Base-by-base conservation (phyloP, 768 basidiomycete genomes). In the Neoboletus magnificus region DNA sequence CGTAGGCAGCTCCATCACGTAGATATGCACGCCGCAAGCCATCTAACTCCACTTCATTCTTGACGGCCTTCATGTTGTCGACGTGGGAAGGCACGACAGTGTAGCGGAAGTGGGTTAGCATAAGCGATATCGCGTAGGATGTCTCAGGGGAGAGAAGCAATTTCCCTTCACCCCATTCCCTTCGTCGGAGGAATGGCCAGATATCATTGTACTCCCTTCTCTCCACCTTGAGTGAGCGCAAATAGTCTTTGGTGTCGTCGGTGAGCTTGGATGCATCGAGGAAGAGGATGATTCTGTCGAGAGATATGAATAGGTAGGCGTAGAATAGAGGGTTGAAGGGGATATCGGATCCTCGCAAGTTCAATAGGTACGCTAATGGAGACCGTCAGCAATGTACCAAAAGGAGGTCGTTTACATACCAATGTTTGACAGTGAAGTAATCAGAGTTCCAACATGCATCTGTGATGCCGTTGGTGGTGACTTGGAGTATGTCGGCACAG, bases 261-360 rank as follows among this genome's bases (percentile, higher is more conserved):
- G 79, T 76, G 18, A 90, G 73, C 65, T 96, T 91, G 51, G 70
- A 70, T 39, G 73, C 62, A 59, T 95, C 92, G 37, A 94, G 74
- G 76, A 96, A 96, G 11, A 96, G 72, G n/a, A 85, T 75, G 7
- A 82, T 77, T n/a, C 68, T 70, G 13, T 85, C 76, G 10, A 82
- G 67, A 4, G 85, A 80, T 39, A 98, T 78, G 63, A 86, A 90
- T 20, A 95, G 73, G 66, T 96, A 98, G 0, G 89, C 82, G 49
- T 89, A 89, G 75, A 97, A 96, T 10, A 98, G 81, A 0, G 96
- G 96, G 67, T 92, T 94, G 77, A 85, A 91, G 0, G 92, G 91
- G 45, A 98, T 86, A 64, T 98, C 95, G 3, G 83, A 80, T 35
- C 94, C 95, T 47, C 96, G 87, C 51, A 95, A 75, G 66, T 98